phyloP scores from a whole-genome alignment of 75 land plant species.

The Selaginella tamariscina region DNA sequence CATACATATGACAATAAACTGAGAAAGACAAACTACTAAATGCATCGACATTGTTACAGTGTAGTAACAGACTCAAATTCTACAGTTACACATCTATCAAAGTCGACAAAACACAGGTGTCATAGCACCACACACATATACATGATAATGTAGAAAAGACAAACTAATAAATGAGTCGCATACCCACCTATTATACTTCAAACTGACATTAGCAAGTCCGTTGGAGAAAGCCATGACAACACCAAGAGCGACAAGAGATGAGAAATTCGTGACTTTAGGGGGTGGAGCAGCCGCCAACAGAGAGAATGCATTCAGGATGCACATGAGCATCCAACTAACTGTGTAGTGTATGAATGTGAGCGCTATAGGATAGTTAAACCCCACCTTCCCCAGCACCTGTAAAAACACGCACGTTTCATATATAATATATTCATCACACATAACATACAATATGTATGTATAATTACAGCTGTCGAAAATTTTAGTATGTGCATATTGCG shows the following conservation, averaged over 20 bases:
- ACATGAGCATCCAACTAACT: constrained; percentile 68
- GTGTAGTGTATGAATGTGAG: constrained; percentile 65
- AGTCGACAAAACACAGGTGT: too few relatives aligned
- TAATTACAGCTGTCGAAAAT: too few relatives aligned
- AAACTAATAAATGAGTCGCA: not conserved
- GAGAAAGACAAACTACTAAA: too few relatives aligned
- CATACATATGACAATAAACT: not conserved
- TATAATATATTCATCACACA: too few relatives aligned
- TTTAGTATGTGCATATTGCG: too few relatives aligned
- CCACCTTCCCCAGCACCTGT: constrained; percentile 68
- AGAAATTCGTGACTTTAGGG: constrained; percentile 41
- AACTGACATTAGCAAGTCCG: constrained; percentile 84
- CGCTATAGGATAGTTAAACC: constrained; percentile 68
- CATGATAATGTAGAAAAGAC: not conserved
- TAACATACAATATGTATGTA: too few relatives aligned
- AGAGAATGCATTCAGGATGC: constrained; percentile 41
- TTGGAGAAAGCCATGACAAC: constrained; percentile 68
- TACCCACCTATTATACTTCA: constrained; percentile 71
- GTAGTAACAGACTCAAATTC: too few relatives aligned
- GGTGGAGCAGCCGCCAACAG: constrained; percentile 71
- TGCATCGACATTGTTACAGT: too few relatives aligned
- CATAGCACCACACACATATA: not conserved
- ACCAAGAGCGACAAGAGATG: constrained; percentile 53
- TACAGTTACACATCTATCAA: too few relatives aligned
- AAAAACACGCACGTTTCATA: too few relatives aligned